Conservation (phyloP, 2,329 filamentous ascomycete species). For the Arthrinium phaeospermum region DNA sequence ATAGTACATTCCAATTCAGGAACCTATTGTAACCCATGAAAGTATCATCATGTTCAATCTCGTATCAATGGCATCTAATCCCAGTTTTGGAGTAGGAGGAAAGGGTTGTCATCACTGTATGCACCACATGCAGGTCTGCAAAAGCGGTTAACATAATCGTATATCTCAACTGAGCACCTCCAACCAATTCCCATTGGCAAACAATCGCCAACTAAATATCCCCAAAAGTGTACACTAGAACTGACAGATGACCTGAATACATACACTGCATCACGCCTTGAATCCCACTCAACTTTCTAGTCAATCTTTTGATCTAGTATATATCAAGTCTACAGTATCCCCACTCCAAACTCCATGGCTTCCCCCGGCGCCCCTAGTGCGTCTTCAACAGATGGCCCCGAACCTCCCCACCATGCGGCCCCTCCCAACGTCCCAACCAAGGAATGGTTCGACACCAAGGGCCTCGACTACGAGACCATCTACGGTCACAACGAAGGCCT, state of each 20-base stretch:
- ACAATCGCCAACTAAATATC: too few species aligned
- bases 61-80: background rate
- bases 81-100: background rate
- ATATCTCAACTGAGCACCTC: background rate
- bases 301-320: background rate
- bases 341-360: background rate
- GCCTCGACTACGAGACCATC: slow-evolving; percentile 7
- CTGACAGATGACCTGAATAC: too few species aligned
- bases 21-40: background rate
- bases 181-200: background rate
- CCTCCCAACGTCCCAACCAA: slow-evolving; percentile 13
- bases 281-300: background rate
- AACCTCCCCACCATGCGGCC: background rate
- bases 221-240: too few species aligned
- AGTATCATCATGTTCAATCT: background rate
- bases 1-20: background rate
- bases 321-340: background rate
- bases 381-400: background rate
- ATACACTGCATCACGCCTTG: background rate
- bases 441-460: background rate
- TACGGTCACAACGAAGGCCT: slow-evolving; percentile 7
- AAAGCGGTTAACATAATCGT: background rate
- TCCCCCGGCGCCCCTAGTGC: background rate
- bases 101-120: background rate
- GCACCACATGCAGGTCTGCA: background rate